Evolutionary conservation across 768 basidiomycete species (phyloP).

Genomic region (Postia placenta): DNA sequence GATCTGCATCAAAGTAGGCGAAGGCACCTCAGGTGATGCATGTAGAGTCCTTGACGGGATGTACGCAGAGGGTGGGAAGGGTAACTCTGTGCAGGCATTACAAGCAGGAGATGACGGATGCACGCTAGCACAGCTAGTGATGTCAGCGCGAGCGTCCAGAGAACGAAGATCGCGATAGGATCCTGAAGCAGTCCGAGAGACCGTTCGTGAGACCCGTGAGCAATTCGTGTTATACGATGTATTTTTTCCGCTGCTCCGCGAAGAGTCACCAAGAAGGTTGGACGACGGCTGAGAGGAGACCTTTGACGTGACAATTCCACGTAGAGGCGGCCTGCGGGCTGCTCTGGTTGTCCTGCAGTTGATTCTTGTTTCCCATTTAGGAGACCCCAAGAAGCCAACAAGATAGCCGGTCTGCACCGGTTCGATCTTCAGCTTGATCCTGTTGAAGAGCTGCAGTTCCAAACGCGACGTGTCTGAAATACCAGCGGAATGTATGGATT

Average conservation of each 20-base stretch:
- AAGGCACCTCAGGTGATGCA: neutral
- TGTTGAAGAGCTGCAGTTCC: neutral
- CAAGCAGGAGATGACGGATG: conserved; percentile 18
- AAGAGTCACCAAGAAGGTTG: conserved; percentile 4
- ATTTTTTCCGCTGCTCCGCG: neutral
- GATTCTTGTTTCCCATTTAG: conserved; percentile 22
- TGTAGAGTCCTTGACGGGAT: neutral
- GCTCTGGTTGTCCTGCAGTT: conserved; percentile 10
- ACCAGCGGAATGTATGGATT: conserved; percentile 13
- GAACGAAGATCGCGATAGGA: conserved; percentile 11
- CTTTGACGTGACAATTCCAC: no score
- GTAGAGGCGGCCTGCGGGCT: neutral
- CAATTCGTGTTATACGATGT: conserved; percentile 2
- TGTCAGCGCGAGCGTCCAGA: conserved; percentile 8
- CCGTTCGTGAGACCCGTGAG: conserved; percentile 11
- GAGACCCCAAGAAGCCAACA: conserved; percentile 22
- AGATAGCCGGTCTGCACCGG: conserved; percentile 8
- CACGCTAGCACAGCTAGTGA: conserved; percentile 15
- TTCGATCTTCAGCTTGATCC: neutral
- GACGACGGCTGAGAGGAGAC: neutral
- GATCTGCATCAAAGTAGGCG: conserved; percentile 18
- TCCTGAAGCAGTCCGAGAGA: conserved; percentile 11
- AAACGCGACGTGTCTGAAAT: neutral
- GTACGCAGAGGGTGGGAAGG: conserved; percentile 2
- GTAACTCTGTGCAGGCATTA: neutral